Percentiles rank a stretch among this genome's conserved stretches.
Conservation (phyloP, 2,329 filamentous ascomycete genomes). For the Stemphylium lycopersici region DNA sequence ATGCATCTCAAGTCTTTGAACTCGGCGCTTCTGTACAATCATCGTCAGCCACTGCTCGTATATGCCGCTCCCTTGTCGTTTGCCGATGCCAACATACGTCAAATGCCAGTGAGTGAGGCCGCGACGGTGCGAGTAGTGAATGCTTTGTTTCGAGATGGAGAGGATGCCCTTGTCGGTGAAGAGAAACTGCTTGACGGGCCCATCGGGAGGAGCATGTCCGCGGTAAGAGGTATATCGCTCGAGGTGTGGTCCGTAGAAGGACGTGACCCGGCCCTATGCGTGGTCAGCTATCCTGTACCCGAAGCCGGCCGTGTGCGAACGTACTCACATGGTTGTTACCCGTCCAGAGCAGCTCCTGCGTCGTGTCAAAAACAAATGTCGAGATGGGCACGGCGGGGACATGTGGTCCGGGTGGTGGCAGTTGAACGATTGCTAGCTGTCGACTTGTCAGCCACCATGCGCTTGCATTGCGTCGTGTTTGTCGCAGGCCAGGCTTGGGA, state of each 20-base stretch:
- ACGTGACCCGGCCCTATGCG: slow-evolving; percentile 81
- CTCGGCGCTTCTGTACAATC: slow-evolving; percentile 63
- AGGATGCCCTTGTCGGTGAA: slow-evolving; percentile 92
- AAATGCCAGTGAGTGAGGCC: slow-evolving; percentile 90
- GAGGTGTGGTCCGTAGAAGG: slow-evolving; percentile 84
- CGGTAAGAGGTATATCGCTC: slow-evolving; percentile 90
- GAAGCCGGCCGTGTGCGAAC: slow-evolving; percentile 8
- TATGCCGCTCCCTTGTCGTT: no score
- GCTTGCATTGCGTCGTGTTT: neutral
- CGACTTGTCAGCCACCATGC: slow-evolving; percentile 18
- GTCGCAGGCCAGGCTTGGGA: slow-evolving; percentile 6
- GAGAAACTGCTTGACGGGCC: slow-evolving; percentile 82
- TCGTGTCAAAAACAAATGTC: slow-evolving; percentile 85
- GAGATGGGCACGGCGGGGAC: slow-evolving; percentile 71
- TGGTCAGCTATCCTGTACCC: slow-evolving; percentile 14
- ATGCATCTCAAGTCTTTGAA: slow-evolving; percentile 93
- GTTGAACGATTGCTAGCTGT: slow-evolving; percentile 79
- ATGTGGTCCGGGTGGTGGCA: slow-evolving; percentile 77
- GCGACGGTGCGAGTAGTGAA: slow-evolving; percentile 86
- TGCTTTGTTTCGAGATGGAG: slow-evolving; percentile 78
- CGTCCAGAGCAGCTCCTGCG: slow-evolving; percentile 89
- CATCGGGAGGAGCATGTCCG: slow-evolving; percentile 75
- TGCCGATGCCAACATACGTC: slow-evolving; percentile 57
- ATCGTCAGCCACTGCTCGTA: slow-evolving; percentile 23
- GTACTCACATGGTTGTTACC: slow-evolving; percentile 83